Evolutionary conservation across 345 rosid species (phyloP).

Genomic region (Hypericum androsaemum): DNA sequence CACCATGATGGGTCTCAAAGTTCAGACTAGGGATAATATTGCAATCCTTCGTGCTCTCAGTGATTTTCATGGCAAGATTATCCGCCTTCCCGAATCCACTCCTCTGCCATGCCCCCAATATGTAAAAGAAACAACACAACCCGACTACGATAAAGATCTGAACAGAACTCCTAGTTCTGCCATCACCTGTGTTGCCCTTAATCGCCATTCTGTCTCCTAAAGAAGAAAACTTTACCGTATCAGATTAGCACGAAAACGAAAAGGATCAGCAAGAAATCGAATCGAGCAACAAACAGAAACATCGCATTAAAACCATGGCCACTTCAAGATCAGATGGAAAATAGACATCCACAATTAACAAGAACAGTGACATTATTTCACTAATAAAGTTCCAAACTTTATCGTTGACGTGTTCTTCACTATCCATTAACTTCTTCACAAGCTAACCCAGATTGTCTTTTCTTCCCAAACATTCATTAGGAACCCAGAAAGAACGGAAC

Average conservation of each 20-base stretch:
- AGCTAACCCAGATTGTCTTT: no score
- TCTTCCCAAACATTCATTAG: no score
- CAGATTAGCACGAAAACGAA: not conserved
- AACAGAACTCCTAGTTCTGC: constrained; percentile 77
- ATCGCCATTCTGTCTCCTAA: constrained; percentile 45
- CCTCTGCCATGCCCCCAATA: constrained; percentile 94
- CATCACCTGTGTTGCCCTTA: constrained; percentile 59
- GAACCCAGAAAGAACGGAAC: no score
- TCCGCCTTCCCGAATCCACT: constrained; percentile 99
- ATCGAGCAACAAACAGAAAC: no score
- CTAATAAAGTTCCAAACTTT: no score
- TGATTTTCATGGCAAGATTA: constrained; percentile 76
- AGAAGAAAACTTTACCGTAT: not conserved
- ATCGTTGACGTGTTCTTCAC: no score
- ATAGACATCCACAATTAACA: no score
- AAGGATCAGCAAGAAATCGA: no score
- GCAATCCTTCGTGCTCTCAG: constrained; percentile 74
- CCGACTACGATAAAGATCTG: constrained; percentile 75
- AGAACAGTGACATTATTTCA: no score
- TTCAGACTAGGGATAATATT: constrained; percentile 57
- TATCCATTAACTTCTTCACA: no score
- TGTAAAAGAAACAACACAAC: constrained; percentile 82
- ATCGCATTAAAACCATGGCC: no score
- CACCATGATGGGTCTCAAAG: constrained; percentile 92
- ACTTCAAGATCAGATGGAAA: no score